Conservation (phyloP, 2,329 filamentous ascomycete species). For the Exserohilum rostratum region DNA sequence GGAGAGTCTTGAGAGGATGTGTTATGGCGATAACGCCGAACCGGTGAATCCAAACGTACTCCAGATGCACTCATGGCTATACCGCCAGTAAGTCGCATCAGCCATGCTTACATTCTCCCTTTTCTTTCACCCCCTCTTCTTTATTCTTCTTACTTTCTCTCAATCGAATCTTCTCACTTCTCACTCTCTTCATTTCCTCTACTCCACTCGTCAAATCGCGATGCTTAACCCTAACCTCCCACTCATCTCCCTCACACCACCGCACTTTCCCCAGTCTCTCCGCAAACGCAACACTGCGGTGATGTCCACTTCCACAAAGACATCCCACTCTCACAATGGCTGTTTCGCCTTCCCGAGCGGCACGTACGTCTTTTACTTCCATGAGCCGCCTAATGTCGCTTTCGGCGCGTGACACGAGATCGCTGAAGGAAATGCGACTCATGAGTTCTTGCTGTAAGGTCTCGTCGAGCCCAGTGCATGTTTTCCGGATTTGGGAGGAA, state of each 20-base stretch:
- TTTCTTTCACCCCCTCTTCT: background rate
- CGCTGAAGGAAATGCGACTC: constrained; percentile 5
- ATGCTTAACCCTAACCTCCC: constrained; percentile 12
- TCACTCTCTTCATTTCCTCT: background rate
- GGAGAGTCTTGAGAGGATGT: background rate
- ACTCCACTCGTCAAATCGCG: constrained; percentile 1
- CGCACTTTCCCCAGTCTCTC: constrained; percentile 12
- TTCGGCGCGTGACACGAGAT: constrained; percentile 1
- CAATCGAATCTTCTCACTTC: background rate
- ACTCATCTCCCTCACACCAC: constrained; percentile 6
- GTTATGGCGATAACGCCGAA: background rate
- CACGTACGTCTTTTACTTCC: constrained; percentile 7
- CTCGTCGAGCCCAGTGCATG: constrained; percentile 9
- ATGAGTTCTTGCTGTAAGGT: constrained; percentile 13
- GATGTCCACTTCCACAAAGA: constrained; percentile 13
- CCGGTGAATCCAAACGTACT: background rate
- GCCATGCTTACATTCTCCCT: background rate
- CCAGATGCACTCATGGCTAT: background rate
- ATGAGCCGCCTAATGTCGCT: constrained; percentile 7
- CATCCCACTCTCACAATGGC: constrained; percentile 9
- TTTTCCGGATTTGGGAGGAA: background rate
- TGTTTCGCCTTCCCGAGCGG: background rate
- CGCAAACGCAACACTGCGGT: constrained; percentile 16
- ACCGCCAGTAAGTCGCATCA: background rate
- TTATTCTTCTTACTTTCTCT: background rate